Percentiles rank a stretch among this genome's conserved stretches.
These are phyloP conservation scores for Angomonas desouzai DNA, from an alignment of 208 protist species.

Conservation along the genomic window DNA sequence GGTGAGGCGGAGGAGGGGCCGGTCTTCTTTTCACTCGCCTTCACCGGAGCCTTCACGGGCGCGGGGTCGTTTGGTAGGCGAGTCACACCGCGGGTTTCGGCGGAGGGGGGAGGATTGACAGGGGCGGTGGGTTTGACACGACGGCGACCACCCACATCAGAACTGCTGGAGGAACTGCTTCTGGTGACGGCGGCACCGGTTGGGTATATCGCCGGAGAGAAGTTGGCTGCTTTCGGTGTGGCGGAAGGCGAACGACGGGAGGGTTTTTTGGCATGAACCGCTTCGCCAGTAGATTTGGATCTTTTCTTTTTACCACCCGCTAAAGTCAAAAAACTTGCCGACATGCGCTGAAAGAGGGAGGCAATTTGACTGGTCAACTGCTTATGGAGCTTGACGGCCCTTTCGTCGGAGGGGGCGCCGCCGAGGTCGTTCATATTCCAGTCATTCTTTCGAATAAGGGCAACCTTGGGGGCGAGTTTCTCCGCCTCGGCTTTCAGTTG, in stretches of 20 bases:
- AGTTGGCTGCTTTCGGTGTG: neutral
- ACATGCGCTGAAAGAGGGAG: constrained; percentile 55
- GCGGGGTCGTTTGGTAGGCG: neutral
- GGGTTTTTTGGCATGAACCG: too few species aligned
- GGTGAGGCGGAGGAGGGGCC: neutral
- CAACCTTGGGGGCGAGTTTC: constrained; percentile 22
- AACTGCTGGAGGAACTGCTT: neutral
- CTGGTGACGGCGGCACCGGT: neutral
- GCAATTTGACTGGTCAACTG: constrained; percentile 31
- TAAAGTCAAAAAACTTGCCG: constrained; percentile 44
- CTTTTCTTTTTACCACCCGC: constrained; percentile 16
- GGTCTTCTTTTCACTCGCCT: neutral
- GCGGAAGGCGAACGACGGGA: too few species aligned
- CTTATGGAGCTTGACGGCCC: constrained; percentile 39
- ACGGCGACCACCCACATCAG: neutral
- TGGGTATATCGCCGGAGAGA: too few species aligned
- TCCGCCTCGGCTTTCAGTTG: constrained; percentile 33
- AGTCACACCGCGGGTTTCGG: neutral
- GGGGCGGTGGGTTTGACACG: too few species aligned
- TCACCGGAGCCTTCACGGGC: neutral
- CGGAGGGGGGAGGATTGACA: too few species aligned
- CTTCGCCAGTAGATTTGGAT: constrained; percentile 1
- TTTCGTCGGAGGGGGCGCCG: constrained; percentile 46
- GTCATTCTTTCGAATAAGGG: constrained; percentile 41
- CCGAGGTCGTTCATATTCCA: constrained; percentile 48